Base-by-base conservation (phyloP, 192 early-diverging fungal species). In the Chytriomyces sp. region DNA sequence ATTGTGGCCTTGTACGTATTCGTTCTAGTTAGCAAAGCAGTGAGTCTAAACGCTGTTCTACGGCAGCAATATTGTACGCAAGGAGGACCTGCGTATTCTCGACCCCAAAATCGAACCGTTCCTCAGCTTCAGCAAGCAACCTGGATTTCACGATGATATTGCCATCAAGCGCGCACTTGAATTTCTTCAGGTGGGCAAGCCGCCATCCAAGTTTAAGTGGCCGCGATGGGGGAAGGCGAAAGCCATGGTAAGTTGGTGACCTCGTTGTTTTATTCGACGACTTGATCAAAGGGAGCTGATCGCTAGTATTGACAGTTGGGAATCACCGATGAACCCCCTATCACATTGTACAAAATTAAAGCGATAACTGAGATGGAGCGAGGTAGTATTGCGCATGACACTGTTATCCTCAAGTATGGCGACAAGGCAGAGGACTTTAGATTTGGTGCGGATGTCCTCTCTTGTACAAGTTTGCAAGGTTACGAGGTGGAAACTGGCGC, bases 61-160 rank as follows among this genome's bases (percentile, higher is more conserved):
- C 26, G 40, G 10, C 58, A 79, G 74, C 36, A 77, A 65, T 22
- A 53, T 68, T 60, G 78, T 72, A 8, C 17, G 56, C 32, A 44
- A 39, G 5, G 40, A 68, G 10, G 79, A 76, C 12, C 19, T 80
- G 28, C 68, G 79, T 3, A 19, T 81, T 19, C 77, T 83, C 58
- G 70, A 79, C 62, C 74, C 72, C 19, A 68, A 52, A n/a, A 55
- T 69, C n/a, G 79, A 83, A 40, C 82, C 82, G 28, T 81, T 55
- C 73, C n/a, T 54, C 52, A 58, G 69, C 5, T 83, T 81, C 55
- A 36, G 34, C 28, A 59, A 79, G 62, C 26, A 57, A 14, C 54
- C 44, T 31, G 65, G 72, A 12, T 83, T 81, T 52, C 30, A 34
- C n/a, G 61, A 74, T 39, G 54, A 80, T 44, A n/a, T 28, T 26